Base-by-base conservation (phyloP, 768 basidiomycete genomes). In the Mycena venus region DNA sequence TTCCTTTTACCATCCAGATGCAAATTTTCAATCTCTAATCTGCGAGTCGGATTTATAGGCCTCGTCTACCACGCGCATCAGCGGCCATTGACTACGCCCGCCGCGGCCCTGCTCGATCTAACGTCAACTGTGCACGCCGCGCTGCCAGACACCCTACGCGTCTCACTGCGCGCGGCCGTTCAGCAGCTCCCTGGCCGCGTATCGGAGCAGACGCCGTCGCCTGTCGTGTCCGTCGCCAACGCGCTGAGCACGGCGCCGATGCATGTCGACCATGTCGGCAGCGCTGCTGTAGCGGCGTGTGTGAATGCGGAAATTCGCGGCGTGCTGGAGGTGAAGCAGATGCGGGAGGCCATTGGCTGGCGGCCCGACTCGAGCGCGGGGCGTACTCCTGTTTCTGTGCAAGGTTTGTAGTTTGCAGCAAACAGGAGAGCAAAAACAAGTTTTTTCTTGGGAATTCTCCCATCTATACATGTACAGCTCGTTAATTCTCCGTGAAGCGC, bases 61-160 rank as follows among this genome's bases (percentile, higher is more conserved):
- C 87, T 99, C 65, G 96, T 99, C 78, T 99, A 99, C 84, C 98
- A 99, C 81, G 94, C 98, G 11, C 96, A 98, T 83, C 87, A 93
- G 77, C 92, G 97, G 51, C 98, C 98, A n/a, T 79, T 97, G 59
- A 94, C 94, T 12, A 94, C 96, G 49, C 94, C 96, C 62, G 88
- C 95, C 64, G 97, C 98, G 1, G 93, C 93, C 9, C 80, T 96
- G 68, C 88, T 98, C 49, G 95, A 96, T 80, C 84, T 97, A 10
- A 95, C 96, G 27, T 90, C 96, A 12, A 87, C 89, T 9, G 67
- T 96, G 29, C 95, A 96, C 80, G 84, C 88, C 15, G 60, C 47
- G n/a, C 69, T 77, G 21, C 75, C 75, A 7, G 42, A 36, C 23
- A n/a, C 44, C 14, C 27, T 77, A 5, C 72, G 61, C 3, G 10